phyloP scores from a whole-genome alignment of 371 early-diverging fungal genomes.

The Zopfochytrium polystomum region DNA sequence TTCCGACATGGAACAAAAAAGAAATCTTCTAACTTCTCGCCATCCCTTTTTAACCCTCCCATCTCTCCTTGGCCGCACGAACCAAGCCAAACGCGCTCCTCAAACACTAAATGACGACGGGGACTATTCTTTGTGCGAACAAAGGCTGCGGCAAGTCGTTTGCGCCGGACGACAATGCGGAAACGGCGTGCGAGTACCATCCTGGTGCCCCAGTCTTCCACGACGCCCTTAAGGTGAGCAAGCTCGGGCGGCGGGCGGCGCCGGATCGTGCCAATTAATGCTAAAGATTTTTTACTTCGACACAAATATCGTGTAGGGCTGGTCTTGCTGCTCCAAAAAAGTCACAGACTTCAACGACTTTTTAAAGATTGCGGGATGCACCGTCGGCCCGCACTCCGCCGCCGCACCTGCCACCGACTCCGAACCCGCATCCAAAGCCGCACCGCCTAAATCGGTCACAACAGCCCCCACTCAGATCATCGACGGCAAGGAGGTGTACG shows the following conservation, averaged over 20 bases:
- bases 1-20: too few species aligned
- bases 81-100: too few species aligned
- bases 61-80: too few species aligned
- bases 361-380: slow-evolving; percentile 65
- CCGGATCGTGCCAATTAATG: too few species aligned
- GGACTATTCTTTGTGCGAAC: too few species aligned
- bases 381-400: slow-evolving; percentile 44
- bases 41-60: too few species aligned
- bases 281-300: too few species aligned
- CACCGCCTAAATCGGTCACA: slow-evolving; percentile 1
- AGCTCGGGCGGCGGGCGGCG: too few species aligned
- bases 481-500: slow-evolving; percentile 40
- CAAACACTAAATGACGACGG: too few species aligned
- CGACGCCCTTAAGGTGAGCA: slow-evolving; percentile 41
- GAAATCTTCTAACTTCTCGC: too few species aligned
- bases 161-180: slow-evolving; percentile 63
- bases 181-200: slow-evolving; percentile 56
- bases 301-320: too few species aligned
- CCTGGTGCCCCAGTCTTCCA: slow-evolving; percentile 70
- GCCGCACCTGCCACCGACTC: slow-evolving; percentile 30
- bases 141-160: slow-evolving; percentile 84
- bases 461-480: slow-evolving; percentile 11
- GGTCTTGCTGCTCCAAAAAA: slow-evolving; percentile 91
- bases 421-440: slow-evolving; percentile 15
- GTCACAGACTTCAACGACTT: slow-evolving; percentile 91